Conservation (phyloP, 768 basidiomycete species). For the Mycena filopes region DNA sequence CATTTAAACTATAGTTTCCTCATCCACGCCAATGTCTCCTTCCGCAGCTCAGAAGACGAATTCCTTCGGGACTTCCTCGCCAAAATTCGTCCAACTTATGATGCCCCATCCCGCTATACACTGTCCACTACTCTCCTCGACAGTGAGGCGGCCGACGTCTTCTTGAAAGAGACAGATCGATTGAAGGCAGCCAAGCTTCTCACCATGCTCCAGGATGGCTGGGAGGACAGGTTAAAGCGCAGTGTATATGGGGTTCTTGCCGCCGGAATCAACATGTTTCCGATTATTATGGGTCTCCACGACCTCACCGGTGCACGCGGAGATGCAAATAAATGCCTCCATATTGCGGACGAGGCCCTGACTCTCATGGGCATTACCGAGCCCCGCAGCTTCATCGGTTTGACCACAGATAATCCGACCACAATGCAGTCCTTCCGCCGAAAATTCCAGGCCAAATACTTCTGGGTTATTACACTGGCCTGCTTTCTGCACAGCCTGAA, state of each 20-base stretch:
- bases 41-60: conserved; percentile 31
- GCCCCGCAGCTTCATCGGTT: conserved; percentile 35
- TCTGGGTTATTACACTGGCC: conserved; percentile 40
- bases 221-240: conserved; percentile 39
- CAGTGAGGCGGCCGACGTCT: conserved; percentile 34
- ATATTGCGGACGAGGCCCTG: conserved; percentile 31
- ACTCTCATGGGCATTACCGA: conserved; percentile 34
- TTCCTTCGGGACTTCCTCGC: conserved; percentile 38
- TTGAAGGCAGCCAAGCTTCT: conserved; percentile 30
- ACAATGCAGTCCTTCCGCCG: conserved; percentile 41
- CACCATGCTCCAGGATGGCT: conserved; percentile 44
- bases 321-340: conserved; percentile 37
- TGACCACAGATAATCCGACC: conserved; percentile 46
- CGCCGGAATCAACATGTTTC: conserved; percentile 34
- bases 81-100: conserved; percentile 39
- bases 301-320: conserved; percentile 37
- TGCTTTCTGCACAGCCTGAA: conserved; percentile 40
- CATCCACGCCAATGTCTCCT: conserved; percentile 39
- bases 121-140: conserved; percentile 37
- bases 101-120: conserved; percentile 36
- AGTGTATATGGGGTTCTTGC: conserved; percentile 42
- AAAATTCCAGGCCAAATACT: conserved; percentile 33
- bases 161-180: conserved; percentile 31
- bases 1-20: conserved; percentile 32
- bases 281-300: conserved; percentile 37